Evolutionary conservation across 768 basidiomycete species (phyloP).

Genomic region (Cyclocybe cylindracea): DNA sequence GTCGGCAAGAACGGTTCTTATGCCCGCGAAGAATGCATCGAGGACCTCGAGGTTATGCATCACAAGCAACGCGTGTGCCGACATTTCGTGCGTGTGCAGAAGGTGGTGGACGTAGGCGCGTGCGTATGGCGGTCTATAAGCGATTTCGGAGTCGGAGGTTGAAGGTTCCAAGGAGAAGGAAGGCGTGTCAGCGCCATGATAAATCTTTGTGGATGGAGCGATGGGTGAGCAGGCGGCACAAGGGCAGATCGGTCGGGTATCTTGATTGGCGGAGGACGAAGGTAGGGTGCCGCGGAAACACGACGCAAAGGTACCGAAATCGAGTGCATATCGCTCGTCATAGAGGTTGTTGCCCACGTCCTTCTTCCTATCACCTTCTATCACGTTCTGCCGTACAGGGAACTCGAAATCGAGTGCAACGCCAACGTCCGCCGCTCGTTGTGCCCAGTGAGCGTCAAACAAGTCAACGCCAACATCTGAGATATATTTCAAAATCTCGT

Average conservation of each 20-base stretch:
- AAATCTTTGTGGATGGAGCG: constrained; percentile 32
- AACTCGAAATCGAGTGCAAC: constrained; percentile 81
- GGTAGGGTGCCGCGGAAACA: constrained; percentile 27
- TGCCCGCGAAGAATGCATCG: constrained; percentile 59
- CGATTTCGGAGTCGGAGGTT: not conserved
- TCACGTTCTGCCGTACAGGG: constrained; percentile 36
- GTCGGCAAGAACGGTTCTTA: constrained; percentile 41
- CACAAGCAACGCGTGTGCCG: constrained; percentile 71
- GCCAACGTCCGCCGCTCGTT: constrained; percentile 65
- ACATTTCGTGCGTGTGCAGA: constrained; percentile 89
- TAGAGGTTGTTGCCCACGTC: constrained; percentile 79
- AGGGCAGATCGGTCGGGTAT: constrained; percentile 34
- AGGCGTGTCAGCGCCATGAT: constrained; percentile 46
- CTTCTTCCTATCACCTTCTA: constrained; percentile 17
- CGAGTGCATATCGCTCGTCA: constrained; percentile 51
- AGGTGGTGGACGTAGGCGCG: constrained; percentile 84
- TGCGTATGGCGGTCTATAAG: constrained; percentile 35
- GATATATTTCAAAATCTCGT: constrained; percentile 72
- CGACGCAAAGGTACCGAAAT: constrained; percentile 58
- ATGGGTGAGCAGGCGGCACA: constrained; percentile 61
- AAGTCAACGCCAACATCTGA: constrained; percentile 69
- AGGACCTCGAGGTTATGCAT: constrained; percentile 77
- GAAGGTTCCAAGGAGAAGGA: constrained; percentile 13
- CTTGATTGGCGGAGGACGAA: not conserved
- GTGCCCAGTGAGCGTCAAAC: constrained; percentile 75